phyloP scores from a whole-genome alignment of 306 rosid species.

The Quillaja saponaria region DNA sequence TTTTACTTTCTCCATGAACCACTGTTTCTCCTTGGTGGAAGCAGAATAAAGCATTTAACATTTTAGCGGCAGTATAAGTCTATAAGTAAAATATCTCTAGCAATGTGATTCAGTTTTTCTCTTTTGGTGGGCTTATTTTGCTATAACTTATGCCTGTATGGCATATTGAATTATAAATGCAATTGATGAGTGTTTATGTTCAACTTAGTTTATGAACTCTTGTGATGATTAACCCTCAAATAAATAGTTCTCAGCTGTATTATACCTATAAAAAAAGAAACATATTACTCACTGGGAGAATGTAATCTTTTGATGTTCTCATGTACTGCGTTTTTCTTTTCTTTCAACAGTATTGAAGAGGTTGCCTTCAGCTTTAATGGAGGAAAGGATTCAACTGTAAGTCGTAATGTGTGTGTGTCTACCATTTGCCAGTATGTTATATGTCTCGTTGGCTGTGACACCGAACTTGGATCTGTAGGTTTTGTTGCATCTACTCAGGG shows the following conservation, averaged over 20 bases:
- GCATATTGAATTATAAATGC: slow-evolving; percentile 4
- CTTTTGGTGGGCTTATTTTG: slow-evolving; percentile 13
- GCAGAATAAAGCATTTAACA: slow-evolving; percentile 11
- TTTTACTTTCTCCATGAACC: not conserved
- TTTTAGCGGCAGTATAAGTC: slow-evolving; percentile 14
- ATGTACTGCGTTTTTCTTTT: slow-evolving; percentile 23
- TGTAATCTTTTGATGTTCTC: slow-evolving; percentile 23
- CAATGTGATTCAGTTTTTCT: not conserved
- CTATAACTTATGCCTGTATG: slow-evolving; percentile 9
- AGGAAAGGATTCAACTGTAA: slow-evolving; percentile 96
- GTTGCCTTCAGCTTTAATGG: slow-evolving; percentile 96
- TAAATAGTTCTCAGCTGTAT: not conserved
- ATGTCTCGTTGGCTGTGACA: slow-evolving; percentile 26
- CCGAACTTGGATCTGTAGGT: slow-evolving; percentile 58
- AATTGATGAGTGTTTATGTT: slow-evolving; percentile 1
- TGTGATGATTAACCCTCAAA: slow-evolving; percentile 12
- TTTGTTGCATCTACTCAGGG: slow-evolving; percentile 90
- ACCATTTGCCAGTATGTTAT: slow-evolving; percentile 17
- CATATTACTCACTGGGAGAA: not conserved
- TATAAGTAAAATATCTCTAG: slow-evolving; percentile 1
- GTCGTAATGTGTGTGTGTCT: slow-evolving; percentile 36
- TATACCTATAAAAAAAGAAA: not conserved
- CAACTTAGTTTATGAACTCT: slow-evolving; percentile 4
- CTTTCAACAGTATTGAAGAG: slow-evolving; percentile 70
- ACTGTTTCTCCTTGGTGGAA: not conserved